These are phyloP conservation scores for Globisporangium cederbergense DNA, from an alignment of 352 stramenopile genomes.

Conservation along the genomic window DNA sequence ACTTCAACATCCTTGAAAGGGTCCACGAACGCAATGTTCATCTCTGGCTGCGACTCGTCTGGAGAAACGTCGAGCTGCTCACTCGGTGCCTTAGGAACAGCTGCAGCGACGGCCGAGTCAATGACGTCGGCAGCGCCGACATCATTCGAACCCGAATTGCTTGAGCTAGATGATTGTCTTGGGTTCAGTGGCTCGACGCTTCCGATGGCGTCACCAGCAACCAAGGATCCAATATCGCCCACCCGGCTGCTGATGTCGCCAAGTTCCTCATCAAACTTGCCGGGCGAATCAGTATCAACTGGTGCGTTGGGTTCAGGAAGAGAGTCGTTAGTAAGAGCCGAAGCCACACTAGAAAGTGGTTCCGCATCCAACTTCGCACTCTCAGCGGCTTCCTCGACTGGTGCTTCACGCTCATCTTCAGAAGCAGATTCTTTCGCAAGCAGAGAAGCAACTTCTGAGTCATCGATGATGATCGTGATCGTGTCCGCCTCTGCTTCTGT, in stretches of 20 bases:
- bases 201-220: constrained; percentile 4
- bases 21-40: background rate
- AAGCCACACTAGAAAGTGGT: background rate
- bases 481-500: background rate
- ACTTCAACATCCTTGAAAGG: background rate
- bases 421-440: background rate
- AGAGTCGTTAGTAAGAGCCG: background rate
- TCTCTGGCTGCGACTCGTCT: background rate
- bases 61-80: background rate
- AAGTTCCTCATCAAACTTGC: background rate
- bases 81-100: background rate
- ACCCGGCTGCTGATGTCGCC: background rate
- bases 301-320: background rate
- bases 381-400: background rate
- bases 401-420: background rate
- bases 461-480: background rate
- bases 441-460: background rate
- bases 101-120: background rate
- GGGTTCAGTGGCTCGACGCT: constrained; percentile 2
- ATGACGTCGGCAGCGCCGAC: background rate
- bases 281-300: background rate
- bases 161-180: background rate
- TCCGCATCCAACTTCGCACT: background rate
- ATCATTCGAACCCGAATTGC: background rate
- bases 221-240: background rate